Percentiles rank a stretch among this genome's conserved stretches.
Evolutionary conservation across 2,329 filamentous ascomycete genomes (phyloP).

Genomic region (Cladophialophora carrionii): DNA sequence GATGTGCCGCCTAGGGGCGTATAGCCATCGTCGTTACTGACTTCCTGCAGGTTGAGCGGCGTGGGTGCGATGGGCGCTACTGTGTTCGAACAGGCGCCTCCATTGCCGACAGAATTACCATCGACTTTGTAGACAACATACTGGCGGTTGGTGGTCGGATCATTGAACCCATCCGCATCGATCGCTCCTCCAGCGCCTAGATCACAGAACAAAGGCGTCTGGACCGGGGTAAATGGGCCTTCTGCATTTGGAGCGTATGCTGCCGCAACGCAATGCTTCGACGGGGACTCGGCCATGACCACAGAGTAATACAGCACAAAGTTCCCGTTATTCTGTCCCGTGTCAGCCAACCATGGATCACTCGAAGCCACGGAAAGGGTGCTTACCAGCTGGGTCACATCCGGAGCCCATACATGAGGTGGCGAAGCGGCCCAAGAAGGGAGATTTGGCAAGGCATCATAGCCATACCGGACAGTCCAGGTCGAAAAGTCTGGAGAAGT

Average conservation of each 20-base stretch:
- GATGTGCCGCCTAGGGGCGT: constrained; percentile 57
- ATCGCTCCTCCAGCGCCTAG: constrained; percentile 61
- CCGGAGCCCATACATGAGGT: constrained; percentile 62
- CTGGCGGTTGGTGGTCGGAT: constrained; percentile 55
- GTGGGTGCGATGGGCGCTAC: constrained; percentile 43
- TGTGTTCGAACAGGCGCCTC: constrained; percentile 54
- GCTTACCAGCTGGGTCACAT: constrained; percentile 56
- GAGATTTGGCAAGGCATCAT: constrained; percentile 57
- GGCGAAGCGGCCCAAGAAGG: constrained; percentile 53
- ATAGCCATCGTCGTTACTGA: constrained; percentile 51
- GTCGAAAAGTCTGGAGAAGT: constrained; percentile 52
- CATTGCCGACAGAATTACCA: constrained; percentile 59
- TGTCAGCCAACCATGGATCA: constrained; percentile 59
- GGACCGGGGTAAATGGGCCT: constrained; percentile 59
- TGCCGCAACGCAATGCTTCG: constrained; percentile 60
- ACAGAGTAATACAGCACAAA: constrained; percentile 61
- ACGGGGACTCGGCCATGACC: constrained; percentile 47
- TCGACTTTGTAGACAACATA: constrained; percentile 71
- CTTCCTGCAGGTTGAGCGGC: constrained; percentile 48
- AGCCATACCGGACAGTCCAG: constrained; percentile 53
- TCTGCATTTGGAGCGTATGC: constrained; percentile 54
- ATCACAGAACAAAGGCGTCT: constrained; percentile 58
- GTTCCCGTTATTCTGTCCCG: constrained; percentile 43
- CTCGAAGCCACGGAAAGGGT: neutral
- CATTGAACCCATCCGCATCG: constrained; percentile 63